Percentiles rank a stretch among this genome's conserved stretches.
Evolutionary conservation across 208 protist genomes (phyloP).

Genomic region (Trichomonas tenax): DNA sequence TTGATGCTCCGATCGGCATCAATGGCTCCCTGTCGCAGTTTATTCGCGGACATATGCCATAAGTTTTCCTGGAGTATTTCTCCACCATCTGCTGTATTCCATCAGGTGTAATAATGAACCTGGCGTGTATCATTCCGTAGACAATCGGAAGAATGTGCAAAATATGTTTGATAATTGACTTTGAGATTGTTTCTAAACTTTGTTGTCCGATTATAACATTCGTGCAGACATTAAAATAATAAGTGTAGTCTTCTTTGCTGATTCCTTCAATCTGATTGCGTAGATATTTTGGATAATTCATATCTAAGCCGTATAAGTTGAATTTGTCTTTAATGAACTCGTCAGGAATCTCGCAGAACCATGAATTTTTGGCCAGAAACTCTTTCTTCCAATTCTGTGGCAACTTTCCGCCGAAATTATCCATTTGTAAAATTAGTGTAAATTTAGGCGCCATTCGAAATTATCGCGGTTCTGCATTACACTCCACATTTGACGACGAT

Average conservation of each 20-base stretch:
- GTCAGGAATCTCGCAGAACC: not conserved
- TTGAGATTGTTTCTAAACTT: not conserved
- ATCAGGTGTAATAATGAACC: not conserved
- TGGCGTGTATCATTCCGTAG: not conserved
- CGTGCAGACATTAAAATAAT: not conserved
- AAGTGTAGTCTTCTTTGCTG: not conserved
- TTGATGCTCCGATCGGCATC: not conserved
- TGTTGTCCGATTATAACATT: not conserved
- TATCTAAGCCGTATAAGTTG: not conserved
- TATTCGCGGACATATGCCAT: not conserved
- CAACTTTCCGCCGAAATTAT: no score
- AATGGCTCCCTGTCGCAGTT: not conserved
- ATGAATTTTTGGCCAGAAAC: not conserved
- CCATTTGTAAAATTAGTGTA: no score
- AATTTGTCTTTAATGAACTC: not conserved
- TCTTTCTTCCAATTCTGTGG: conserved; percentile 8
- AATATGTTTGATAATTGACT: not conserved
- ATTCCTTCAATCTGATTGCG: no score
- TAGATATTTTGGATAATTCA: no score
- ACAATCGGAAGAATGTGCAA: not conserved
- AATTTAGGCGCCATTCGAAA: no score
- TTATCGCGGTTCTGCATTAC: no score
- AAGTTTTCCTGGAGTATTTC: not conserved
- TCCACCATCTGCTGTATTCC: not conserved
- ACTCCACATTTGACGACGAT: no score